These are phyloP conservation scores for Eustoma russellianum DNA, from an alignment of 257 asterid species.

Conservation along the genomic window DNA sequence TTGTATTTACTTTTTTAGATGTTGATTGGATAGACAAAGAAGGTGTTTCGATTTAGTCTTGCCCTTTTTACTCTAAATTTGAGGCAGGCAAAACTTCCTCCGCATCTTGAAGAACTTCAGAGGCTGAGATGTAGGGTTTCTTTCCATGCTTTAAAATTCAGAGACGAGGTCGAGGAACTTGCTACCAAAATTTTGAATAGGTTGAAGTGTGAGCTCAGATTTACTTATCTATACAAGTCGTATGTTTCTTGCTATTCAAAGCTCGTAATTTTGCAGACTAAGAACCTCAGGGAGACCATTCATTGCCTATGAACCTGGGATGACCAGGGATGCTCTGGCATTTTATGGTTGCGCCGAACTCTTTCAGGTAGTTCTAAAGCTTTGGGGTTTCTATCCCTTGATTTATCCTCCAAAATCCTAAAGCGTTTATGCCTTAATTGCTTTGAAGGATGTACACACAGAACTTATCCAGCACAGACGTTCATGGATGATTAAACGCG, in stretches of 20 bases:
- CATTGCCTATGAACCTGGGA: conserved; percentile 94
- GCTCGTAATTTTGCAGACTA: conserved; percentile 30
- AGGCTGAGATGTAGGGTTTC: conserved; percentile 94
- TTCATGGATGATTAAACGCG: conserved; percentile 88
- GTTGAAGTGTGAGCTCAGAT: conserved; percentile 9
- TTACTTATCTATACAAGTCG: background rate
- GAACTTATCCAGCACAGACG: conserved; percentile 95
- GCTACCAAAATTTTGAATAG: conserved; percentile 75
- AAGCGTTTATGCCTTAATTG: conserved; percentile 5
- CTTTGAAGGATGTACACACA: conserved; percentile 87
- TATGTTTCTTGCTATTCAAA: conserved; percentile 8
- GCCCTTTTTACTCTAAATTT: background rate
- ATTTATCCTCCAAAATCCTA: background rate
- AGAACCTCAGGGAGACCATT: conserved; percentile 77
- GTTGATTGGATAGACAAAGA: no score
- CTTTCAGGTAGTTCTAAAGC: conserved; percentile 57
- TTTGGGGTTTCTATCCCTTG: background rate
- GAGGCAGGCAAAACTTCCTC: conserved; percentile 66
- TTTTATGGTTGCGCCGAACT: conserved; percentile 97
- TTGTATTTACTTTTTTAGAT: no score
- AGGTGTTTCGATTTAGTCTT: no score
- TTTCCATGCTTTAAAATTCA: conserved; percentile 72
- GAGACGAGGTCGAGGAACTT: conserved; percentile 87
- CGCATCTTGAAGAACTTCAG: conserved; percentile 74
- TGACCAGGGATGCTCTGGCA: conserved; percentile 93